Evolutionary conservation across 352 stramenopile species (phyloP).

Genomic region (Pythium brassicae): DNA sequence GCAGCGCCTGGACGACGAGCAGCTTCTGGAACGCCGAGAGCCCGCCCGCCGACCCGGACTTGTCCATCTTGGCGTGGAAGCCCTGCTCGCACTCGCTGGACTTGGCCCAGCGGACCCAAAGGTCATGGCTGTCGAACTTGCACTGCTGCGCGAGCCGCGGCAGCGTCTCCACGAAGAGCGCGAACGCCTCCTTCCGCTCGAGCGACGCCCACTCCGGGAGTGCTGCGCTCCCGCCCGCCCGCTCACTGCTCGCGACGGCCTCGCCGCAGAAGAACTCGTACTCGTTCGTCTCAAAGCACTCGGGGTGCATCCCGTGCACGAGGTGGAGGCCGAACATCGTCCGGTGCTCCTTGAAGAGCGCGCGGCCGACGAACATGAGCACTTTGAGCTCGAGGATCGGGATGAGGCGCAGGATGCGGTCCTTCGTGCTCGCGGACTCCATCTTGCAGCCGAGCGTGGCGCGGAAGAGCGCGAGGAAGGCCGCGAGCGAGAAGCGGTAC

Average conservation of each 20-base stretch:
- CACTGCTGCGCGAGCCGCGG: slow-evolving; percentile 62
- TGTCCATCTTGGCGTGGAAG: slow-evolving; percentile 89
- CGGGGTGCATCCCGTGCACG: slow-evolving; percentile 89
- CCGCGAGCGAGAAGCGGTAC: slow-evolving; percentile 93
- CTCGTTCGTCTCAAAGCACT: slow-evolving; percentile 92
- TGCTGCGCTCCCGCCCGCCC: slow-evolving; percentile 8
- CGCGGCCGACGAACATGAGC: slow-evolving; percentile 90
- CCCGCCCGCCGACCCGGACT: slow-evolving; percentile 27
- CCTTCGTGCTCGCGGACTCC: slow-evolving; percentile 63
- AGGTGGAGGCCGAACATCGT: slow-evolving; percentile 94
- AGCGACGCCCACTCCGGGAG: slow-evolving; percentile 76
- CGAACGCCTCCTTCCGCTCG: slow-evolving; percentile 86
- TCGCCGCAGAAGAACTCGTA: slow-evolving; percentile 93
- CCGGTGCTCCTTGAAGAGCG: slow-evolving; percentile 92
- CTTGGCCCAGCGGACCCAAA: slow-evolving; percentile 90
- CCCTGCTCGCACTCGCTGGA: slow-evolving; percentile 86
- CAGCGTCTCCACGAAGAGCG: slow-evolving; percentile 67
- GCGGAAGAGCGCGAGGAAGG: slow-evolving; percentile 88
- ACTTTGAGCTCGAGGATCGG: slow-evolving; percentile 86
- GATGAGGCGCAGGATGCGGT: slow-evolving; percentile 80
- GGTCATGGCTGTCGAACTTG: slow-evolving; percentile 77
- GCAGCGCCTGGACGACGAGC: slow-evolving; percentile 89
- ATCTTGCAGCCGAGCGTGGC: slow-evolving; percentile 80
- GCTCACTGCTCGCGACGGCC: slow-evolving; percentile 36
- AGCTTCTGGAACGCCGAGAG: slow-evolving; percentile 91